Evolutionary conservation across 1,139 yeast genomes (phyloP), one percentile per base, ranked within the genome.

Genomic region (Meyerozyma carpophila): DNA sequence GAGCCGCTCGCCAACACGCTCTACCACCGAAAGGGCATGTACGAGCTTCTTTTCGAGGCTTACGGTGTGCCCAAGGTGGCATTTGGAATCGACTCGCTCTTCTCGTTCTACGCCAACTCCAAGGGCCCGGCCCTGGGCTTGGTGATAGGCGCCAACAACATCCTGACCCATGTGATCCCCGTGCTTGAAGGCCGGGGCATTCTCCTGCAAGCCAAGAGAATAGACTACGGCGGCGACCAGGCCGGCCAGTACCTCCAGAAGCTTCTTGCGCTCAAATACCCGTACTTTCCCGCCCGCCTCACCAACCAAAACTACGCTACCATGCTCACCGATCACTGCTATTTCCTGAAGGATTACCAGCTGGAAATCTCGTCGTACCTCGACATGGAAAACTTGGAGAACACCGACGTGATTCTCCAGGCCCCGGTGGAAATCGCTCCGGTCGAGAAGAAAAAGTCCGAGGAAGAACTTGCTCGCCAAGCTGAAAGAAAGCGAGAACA

Each of bases 191-290:
- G 90, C 0, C 69, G 67, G 45, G 94, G 95, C 0, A 54, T 83
- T 3, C 62, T 89, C 43, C 68, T 77, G 40, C 84, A 83, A 47
- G 73, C 93, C 2, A 91, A 89, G 56, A 71, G 98, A 54, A 79
- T 94, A 38, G 91, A 89, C 57, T 89, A 94, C 88, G 98, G 98
- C 44, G 98, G 97, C 7, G 78, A 79, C 48, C 86, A 80, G 43
- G 77, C 91, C 2, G 79, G 77, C 29, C 79, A 75, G 41, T 91
- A 75, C 53, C 63, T 93, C 59, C 78, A 75, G 47, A 77, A 73
- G 51, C 71, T 86, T 29, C 65, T 94, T 41, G 74, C 82, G 1
- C 70, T 94, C 56, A 94, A 94, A 58, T 94, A 94, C 62, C 98
- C 98, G 0, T 84, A 83, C 54, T 93, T 90, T 59, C 98, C 98